Evolutionary conservation across 257 asterid species (phyloP), one percentile per base, ranked within the genome.

Genomic region (Nicotiana sylvestris): DNA sequence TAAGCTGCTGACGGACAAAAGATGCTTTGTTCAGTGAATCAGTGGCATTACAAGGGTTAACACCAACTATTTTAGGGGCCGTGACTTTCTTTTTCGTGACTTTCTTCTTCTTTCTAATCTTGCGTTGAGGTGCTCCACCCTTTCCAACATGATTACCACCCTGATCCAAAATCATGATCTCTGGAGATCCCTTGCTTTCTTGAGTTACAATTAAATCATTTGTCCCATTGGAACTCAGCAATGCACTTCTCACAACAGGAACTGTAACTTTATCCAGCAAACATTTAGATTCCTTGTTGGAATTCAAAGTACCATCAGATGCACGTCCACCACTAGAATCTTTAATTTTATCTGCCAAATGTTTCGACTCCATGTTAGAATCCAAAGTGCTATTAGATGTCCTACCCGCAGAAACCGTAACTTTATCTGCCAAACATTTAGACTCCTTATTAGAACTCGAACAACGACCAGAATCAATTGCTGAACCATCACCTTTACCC

Each of bases 41-140:
- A 35, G 85, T 57, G 37, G 30, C 83, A 69, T 72, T 77, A 64
- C 56, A 21, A 32, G 65, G 78, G 77, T 66, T 81, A 65, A 25
- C 61, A 53, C 81, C 43, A 78, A 46, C 83, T 79, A 29, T 51
- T 49, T 46, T 78, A 81, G 83, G 77, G 53, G 33, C 78, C 57
- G 32, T 43, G 76, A 81, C 86, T 83, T 58, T 86, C 86, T 82
- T 89, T 37, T 72, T 72, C 27, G 35, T 13, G 39, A 46, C 61
- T 72, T 25, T 27, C 85, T 78, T 87, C 87, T 88, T 86, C 84
- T 51, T 76, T 76, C 81, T 87, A 84, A 81, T 37, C 78, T 82
- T 81, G 80, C 78, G 72, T 30, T 57, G n/a, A 80, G 67, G 82
- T 74, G 84, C 64, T 82, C 74, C 84, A 80, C 69, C 83, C 33